phyloP scores from a whole-genome alignment of 202 grass and related monocot species.

The Bolboschoenoplectus hybrid region DNA sequence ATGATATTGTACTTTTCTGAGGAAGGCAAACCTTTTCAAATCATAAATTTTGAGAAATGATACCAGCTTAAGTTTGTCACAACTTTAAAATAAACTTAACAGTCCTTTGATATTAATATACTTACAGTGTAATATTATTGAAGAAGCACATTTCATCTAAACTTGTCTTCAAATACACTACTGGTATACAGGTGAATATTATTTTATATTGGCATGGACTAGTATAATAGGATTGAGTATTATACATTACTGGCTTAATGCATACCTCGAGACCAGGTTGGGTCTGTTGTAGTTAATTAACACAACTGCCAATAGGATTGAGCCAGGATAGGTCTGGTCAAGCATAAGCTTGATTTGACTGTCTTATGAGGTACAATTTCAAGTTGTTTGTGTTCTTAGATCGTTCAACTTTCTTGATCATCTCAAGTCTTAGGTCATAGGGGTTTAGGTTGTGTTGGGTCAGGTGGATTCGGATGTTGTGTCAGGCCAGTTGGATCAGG shows the following conservation, averaged over 20 bases:
- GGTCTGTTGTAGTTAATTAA: background rate
- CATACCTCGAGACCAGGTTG: background rate
- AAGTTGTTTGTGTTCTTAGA: conserved; percentile 10
- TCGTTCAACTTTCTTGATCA: background rate
- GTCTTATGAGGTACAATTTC: background rate
- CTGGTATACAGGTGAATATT: background rate
- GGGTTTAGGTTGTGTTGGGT: background rate
- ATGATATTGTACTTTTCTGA: conserved; percentile 1
- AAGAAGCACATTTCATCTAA: background rate
- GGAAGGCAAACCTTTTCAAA: background rate
- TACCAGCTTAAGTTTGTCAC: background rate
- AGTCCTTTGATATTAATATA: background rate
- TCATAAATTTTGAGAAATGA: background rate
- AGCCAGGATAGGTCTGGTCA: background rate
- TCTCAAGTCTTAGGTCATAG: background rate
- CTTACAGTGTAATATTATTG: background rate
- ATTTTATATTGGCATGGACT: background rate
- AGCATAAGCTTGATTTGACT: background rate
- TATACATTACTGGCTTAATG: background rate
- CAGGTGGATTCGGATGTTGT: background rate
- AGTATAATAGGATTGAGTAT: background rate
- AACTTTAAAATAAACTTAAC: background rate
- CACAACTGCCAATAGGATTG: background rate
- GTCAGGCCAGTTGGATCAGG: background rate
- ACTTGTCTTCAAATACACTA: background rate